These are phyloP conservation scores for Triticum turgidum DNA, from an alignment of 176 grass and related monocot genomes.

Conservation along the genomic window DNA sequence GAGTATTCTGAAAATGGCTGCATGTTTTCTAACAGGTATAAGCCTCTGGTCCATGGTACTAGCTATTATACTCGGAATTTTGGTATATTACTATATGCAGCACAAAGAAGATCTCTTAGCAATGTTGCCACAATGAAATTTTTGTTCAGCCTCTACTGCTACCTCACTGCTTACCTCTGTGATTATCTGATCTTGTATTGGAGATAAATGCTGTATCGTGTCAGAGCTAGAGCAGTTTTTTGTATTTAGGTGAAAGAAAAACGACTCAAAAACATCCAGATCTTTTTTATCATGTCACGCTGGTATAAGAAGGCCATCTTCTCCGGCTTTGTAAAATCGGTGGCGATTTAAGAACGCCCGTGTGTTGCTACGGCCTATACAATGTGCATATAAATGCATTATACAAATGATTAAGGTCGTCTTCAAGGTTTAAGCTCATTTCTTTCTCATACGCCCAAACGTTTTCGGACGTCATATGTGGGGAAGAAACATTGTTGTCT, in stretches of 20 bases:
- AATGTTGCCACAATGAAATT: constrained; percentile 23
- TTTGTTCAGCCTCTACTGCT: neutral
- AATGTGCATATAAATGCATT: too few species aligned
- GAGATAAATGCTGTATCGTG: neutral
- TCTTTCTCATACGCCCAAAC: too few species aligned
- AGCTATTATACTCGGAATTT: constrained; percentile 59
- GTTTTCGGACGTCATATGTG: too few species aligned
- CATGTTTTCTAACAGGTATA: constrained; percentile 54
- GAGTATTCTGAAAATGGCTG: constrained; percentile 14
- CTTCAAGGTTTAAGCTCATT: too few species aligned
- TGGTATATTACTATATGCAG: constrained; percentile 69
- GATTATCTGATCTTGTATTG: neutral
- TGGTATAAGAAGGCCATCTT: constrained; percentile 14
- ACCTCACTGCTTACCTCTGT: neutral
- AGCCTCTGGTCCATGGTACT: constrained; percentile 59
- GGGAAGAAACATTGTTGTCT: too few species aligned
- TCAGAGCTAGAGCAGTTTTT: neutral
- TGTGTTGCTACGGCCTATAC: too few species aligned
- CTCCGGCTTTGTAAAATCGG: constrained; percentile 29
- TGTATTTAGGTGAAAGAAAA: neutral
- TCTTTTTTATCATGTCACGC: constrained; percentile 1
- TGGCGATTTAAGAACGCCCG: neutral
- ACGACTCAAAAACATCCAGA: neutral
- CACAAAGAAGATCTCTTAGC: constrained; percentile 45
- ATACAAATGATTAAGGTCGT: too few species aligned